Evolutionary conservation across 495 filamentous ascomycete genomes (phyloP).

Genomic region (Penicillium samsonianum): DNA sequence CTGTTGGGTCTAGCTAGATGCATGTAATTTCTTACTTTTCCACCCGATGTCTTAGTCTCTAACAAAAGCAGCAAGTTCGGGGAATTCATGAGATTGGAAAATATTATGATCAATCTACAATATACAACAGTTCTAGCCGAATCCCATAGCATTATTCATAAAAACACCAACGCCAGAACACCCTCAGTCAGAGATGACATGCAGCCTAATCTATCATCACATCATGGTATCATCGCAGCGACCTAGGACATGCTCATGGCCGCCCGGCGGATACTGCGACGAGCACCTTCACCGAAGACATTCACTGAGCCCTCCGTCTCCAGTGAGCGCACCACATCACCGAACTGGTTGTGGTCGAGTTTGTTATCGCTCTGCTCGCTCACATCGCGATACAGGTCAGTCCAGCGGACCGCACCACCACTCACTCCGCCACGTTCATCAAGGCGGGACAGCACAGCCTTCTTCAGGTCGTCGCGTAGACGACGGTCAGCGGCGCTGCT

Average conservation of each 20-base stretch:
- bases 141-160: slow-evolving; percentile 13
- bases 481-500: slow-evolving; percentile 81
- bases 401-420: slow-evolving; percentile 69
- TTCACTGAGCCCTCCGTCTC: slow-evolving; percentile 84
- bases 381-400: slow-evolving; percentile 71
- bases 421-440: slow-evolving; percentile 69
- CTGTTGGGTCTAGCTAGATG: background rate
- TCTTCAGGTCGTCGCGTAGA: slow-evolving; percentile 81
- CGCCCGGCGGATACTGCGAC: slow-evolving; percentile 74
- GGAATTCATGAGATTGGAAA: background rate
- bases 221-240: slow-evolving; percentile 20
- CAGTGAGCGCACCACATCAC: slow-evolving; percentile 71
- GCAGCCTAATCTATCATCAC: slow-evolving; percentile 25
- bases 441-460: slow-evolving; percentile 67
- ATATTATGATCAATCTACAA: background rate
- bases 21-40: background rate
- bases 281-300: slow-evolving; percentile 80
- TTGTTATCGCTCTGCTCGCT: slow-evolving; percentile 72
- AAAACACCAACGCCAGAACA: slow-evolving; percentile 11
- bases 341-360: slow-evolving; percentile 77
- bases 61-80: background rate
- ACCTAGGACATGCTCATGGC: slow-evolving; percentile 25
- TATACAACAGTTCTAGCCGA: background rate
- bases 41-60: background rate
- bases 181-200: slow-evolving; percentile 15